These are phyloP conservation scores for Leucocoprinus sp. DNA, from an alignment of 768 basidiomycete species.

Conservation along the genomic window DNA sequence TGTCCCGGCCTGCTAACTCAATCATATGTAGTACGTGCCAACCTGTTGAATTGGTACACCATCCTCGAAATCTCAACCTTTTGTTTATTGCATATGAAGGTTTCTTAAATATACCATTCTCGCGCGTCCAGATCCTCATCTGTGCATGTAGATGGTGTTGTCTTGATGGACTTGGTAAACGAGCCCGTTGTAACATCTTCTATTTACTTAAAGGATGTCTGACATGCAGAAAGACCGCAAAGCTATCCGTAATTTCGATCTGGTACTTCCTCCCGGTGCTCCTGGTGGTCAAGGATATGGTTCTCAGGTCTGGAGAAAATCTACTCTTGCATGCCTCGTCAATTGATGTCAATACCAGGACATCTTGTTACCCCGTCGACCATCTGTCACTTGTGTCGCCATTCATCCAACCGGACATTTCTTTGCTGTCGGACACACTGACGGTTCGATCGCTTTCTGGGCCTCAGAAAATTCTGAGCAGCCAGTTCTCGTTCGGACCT, in stretches of 20 bases:
- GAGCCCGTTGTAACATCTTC: neutral
- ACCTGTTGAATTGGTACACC: constrained; percentile 53
- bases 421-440: constrained; percentile 73
- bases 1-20: neutral
- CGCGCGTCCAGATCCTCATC: too few relatives aligned
- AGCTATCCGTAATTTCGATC: constrained; percentile 56
- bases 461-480: constrained; percentile 69
- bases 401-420: constrained; percentile 71
- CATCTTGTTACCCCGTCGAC: constrained; percentile 61
- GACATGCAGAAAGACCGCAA: constrained; percentile 34
- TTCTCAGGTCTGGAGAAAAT: constrained; percentile 14
- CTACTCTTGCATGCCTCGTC: neutral
- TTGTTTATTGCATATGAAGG: constrained; percentile 73
- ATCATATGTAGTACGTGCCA: constrained; percentile 27
- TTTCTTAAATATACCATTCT: neutral
- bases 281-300: constrained; percentile 68
- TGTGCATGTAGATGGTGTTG: constrained; percentile 44
- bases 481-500: constrained; percentile 66
- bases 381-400: constrained; percentile 61
- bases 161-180: constrained; percentile 51
- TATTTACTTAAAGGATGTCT: neutral
- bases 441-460: constrained; percentile 83
- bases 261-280: constrained; percentile 69
- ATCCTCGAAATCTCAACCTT: constrained; percentile 67
- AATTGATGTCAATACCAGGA: constrained; percentile 29